These are phyloP conservation scores for Pleurotus ostreatus DNA, from an alignment of 768 basidiomycete species.

Conservation along the genomic window DNA sequence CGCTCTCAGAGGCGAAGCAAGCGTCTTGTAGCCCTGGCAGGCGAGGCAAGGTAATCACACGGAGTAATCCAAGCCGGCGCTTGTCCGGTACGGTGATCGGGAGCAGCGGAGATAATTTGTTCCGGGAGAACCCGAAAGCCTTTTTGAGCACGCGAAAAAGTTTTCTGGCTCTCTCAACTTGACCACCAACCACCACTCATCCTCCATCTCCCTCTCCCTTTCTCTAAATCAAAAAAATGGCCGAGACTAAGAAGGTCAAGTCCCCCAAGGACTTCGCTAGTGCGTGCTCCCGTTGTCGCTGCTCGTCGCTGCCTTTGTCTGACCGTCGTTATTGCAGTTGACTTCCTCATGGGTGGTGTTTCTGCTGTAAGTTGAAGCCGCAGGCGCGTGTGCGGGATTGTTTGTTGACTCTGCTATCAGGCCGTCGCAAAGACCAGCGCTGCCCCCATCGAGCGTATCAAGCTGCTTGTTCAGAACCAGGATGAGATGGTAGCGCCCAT, in stretches of 20 bases:
- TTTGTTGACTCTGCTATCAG: slow-evolving; percentile 33
- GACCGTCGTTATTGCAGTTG: slow-evolving; percentile 46
- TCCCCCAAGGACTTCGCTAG: slow-evolving; percentile 87
- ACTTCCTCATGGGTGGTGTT: slow-evolving; percentile 97
- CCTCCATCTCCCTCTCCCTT: slow-evolving; percentile 35
- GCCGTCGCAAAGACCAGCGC: slow-evolving; percentile 99
- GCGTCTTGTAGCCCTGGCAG: neutral
- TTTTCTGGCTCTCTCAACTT: slow-evolving; percentile 40
- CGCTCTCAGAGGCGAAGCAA: no score
- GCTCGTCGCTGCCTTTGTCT: slow-evolving; percentile 15
- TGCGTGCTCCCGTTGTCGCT: slow-evolving; percentile 30
- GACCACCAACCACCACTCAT: slow-evolving; percentile 53
- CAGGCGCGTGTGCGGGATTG: neutral
- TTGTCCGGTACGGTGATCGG: slow-evolving; percentile 14
- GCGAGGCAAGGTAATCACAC: neutral
- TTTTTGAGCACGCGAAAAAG: slow-evolving; percentile 45
- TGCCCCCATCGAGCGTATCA: slow-evolving; percentile 99
- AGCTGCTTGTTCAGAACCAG: slow-evolving; percentile 98
- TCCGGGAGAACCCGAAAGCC: slow-evolving; percentile 46
- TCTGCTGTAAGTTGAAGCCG: slow-evolving; percentile 63
- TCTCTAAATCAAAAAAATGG: slow-evolving; percentile 57
- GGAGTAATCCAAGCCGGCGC: neutral
- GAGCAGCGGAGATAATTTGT: slow-evolving; percentile 39
- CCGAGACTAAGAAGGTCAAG: slow-evolving; percentile 82
- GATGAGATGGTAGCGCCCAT: slow-evolving; percentile 87